Evolutionary conservation across 2,329 filamentous ascomycete species (phyloP).

Genomic region (Pyrenochaeta sp.): DNA sequence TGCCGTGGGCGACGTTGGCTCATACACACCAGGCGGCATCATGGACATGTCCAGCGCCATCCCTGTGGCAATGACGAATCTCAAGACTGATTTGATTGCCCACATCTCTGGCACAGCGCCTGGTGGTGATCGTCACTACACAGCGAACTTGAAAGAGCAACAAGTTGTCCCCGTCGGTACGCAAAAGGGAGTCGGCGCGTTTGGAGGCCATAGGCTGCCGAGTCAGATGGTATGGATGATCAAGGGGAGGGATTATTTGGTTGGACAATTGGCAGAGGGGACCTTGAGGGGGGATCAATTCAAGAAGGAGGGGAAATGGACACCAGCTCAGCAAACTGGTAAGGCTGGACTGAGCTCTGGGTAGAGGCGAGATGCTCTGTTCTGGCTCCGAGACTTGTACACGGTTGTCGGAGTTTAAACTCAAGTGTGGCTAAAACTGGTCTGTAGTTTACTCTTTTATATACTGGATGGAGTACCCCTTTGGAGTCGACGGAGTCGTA

Average conservation of each 20-base stretch:
- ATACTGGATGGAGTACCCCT: constrained; percentile 1
- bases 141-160: constrained; percentile 42
- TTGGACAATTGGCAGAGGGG: constrained; percentile 31
- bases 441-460: background rate
- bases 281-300: constrained; percentile 42
- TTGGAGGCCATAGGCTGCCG: constrained; percentile 49
- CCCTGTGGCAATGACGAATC: constrained; percentile 56
- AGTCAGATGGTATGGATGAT: constrained; percentile 53
- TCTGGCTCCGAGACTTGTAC: background rate
- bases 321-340: constrained; percentile 31
- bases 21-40: constrained; percentile 55
- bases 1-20: constrained; percentile 59
- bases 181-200: constrained; percentile 48
- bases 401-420: too few species aligned
- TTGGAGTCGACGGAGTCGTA: background rate
- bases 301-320: constrained; percentile 49
- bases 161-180: constrained; percentile 49
- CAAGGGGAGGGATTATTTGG: constrained; percentile 55
- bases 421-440: too few species aligned
- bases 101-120: constrained; percentile 35
- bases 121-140: constrained; percentile 43
- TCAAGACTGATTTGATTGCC: constrained; percentile 57
- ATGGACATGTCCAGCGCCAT: constrained; percentile 54
- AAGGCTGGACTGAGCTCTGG: constrained; percentile 34
- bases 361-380: constrained; percentile 1